Conservation (phyloP, 805 yeast genomes). For the Candida cerambycidarum region DNA sequence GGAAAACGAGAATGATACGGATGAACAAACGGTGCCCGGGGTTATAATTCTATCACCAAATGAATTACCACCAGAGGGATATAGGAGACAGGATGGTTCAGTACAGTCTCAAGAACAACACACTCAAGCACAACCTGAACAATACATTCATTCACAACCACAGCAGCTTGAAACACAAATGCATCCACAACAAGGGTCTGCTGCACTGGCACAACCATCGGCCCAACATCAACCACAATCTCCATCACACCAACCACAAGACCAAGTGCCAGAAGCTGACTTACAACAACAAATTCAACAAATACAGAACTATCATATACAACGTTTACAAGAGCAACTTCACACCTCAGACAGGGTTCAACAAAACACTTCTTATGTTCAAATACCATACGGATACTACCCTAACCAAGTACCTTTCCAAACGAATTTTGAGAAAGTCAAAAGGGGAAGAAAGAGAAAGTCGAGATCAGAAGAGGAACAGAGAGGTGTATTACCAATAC, state of each 20-base stretch:
- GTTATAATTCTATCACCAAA: background rate
- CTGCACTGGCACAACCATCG: constrained; percentile 2
- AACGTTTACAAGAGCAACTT: background rate
- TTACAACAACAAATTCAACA: background rate
- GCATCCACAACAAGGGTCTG: background rate
- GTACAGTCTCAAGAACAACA: background rate
- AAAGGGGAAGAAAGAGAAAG: background rate
- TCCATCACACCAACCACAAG: constrained; percentile 1
- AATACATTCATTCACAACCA: background rate
- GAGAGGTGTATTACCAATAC: constrained; percentile 2
- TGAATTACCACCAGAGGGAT: too few species aligned
- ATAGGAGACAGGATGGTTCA: too few species aligned
- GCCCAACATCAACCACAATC: constrained; percentile 2
- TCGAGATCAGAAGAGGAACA: background rate
- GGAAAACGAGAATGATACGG: constrained; percentile 4
- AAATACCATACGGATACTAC: background rate
- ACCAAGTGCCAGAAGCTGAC: background rate
- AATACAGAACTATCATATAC: background rate
- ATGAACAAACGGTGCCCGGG: background rate
- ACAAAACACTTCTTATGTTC: background rate
- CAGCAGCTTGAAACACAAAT: background rate
- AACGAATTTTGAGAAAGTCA: background rate
- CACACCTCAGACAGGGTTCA: background rate
- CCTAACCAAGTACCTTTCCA: background rate
- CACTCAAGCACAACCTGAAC: background rate